Base-by-base conservation (phyloP, 139 green algal genomes). In the Microglena sp. region DNA sequence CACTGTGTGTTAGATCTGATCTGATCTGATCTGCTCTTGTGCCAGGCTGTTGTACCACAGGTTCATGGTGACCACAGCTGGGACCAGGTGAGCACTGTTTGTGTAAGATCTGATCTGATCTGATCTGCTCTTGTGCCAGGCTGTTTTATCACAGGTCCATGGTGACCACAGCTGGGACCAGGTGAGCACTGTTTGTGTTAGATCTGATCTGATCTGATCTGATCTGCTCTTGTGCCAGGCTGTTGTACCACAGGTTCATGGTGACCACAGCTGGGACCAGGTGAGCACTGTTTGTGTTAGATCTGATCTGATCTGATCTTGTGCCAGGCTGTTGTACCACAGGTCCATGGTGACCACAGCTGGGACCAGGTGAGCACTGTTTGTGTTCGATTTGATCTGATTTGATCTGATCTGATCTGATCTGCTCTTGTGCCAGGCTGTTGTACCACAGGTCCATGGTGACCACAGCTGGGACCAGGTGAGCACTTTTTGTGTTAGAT, bases 361-460 rank as follows among this genome's bases (percentile, higher is more conserved):
- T 92, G 89, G 88, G 71, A 80, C 0, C 60, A 96, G 65, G 80
- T 84, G 69, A 5, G 68, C 1, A n/a, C n/a, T n/a, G n/a, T n/a
- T 22, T 3, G 6, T 60, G 5, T n/a, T 7, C 22, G 22, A 58
- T 58, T n/a, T 32, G 46, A 26, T 50, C n/a, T n/a, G n/a, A n/a
- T n/a, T n/a, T 88, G 62, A 88, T 86, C 35, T n/a, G n/a, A n/a
- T n/a, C n/a, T n/a, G n/a, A 66, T 24, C 62, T 97, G 33, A 96
- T 97, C 67, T 68, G 70, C 55, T 93, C 87, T 43, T 88, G 84
- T 69, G 88, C 69, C 65, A 93, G 98, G 83, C 83, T 98, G 71
- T 72, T 82, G 0, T 98, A 98, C 72, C 81, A 64, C 21, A 56
- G 54, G 65, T 95, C 36, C 67, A 87, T 34, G 68, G 74, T 1